phyloP scores from a whole-genome alignment of 2,329 filamentous ascomycete genomes.

The Venturia oleaginea region DNA sequence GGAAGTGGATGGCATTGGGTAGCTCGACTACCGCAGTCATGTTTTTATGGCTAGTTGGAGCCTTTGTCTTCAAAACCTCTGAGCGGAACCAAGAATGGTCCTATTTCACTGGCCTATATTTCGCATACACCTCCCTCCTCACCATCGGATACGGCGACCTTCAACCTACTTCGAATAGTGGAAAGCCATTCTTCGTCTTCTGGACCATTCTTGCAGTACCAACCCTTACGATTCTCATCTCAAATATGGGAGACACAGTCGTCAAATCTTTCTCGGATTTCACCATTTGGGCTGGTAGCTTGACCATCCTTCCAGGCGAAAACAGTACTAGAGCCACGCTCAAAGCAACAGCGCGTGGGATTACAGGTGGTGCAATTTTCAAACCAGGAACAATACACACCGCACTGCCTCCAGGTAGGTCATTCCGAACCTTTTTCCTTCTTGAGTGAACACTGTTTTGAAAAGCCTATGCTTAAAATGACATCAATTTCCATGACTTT shows the following conservation, averaged over 20 bases:
- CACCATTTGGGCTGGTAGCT: constrained; percentile 46
- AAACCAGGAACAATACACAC: neutral
- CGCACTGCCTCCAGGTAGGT: neutral
- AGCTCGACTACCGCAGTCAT: constrained; percentile 31
- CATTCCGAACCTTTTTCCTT: too few relatives aligned
- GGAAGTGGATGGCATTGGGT: constrained; percentile 32
- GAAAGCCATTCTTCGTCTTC: constrained; percentile 47
- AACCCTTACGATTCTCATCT: constrained; percentile 45
- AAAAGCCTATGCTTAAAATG: too few relatives aligned
- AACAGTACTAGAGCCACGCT: constrained; percentile 29
- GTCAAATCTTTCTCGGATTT: constrained; percentile 45
- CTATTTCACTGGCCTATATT: constrained; percentile 46
- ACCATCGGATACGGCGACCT: constrained; percentile 49
- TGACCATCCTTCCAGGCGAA: constrained; percentile 46
- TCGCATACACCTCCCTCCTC: constrained; percentile 42
- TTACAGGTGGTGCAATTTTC: neutral
- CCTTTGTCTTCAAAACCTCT: constrained; percentile 39
- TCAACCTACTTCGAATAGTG: constrained; percentile 38
- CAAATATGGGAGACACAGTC: constrained; percentile 46
- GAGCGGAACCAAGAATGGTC: constrained; percentile 40
- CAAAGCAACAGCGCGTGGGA: constrained; percentile 22
- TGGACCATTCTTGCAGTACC: constrained; percentile 48
- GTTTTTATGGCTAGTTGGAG: constrained; percentile 39
- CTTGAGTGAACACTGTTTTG: too few relatives aligned
- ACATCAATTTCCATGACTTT: too few relatives aligned